Conservation (phyloP, 257 asterid genomes). For the Galeopsis tetrahit region DNA sequence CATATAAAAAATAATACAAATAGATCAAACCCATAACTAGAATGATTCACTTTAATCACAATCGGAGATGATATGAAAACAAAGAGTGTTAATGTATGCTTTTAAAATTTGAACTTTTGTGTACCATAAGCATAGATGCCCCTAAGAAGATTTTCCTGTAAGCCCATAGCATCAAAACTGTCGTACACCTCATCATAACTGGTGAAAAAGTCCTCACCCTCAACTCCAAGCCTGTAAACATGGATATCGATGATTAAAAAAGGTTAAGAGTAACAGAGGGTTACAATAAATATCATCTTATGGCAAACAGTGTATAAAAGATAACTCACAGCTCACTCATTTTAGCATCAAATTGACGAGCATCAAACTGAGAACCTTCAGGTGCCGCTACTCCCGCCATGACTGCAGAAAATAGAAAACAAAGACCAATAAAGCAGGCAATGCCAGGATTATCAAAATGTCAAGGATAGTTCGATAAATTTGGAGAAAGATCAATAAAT, state of each 20-base stretch:
- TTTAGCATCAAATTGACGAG: slow-evolving; percentile 56
- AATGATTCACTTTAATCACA: neutral
- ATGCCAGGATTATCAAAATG: neutral
- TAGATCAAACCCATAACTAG: neutral
- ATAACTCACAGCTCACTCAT: slow-evolving; percentile 58
- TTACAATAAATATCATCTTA: neutral
- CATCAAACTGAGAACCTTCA: slow-evolving; percentile 67
- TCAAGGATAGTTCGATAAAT: neutral
- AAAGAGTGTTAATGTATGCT: neutral
- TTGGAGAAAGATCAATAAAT: neutral
- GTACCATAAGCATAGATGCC: slow-evolving; percentile 72
- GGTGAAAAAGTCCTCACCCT: slow-evolving; percentile 60
- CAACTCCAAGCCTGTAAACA: slow-evolving; percentile 51
- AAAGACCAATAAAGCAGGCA: neutral
- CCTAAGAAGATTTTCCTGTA: slow-evolving; percentile 64
- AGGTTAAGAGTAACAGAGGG: neutral
- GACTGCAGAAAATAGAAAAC: slow-evolving; percentile 39
- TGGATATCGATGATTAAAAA: slow-evolving; percentile 10
- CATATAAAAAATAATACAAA: neutral
- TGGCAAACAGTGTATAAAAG: neutral
- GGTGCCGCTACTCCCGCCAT: slow-evolving; percentile 58
- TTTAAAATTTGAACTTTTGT: neutral
- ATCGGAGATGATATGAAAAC: neutral
- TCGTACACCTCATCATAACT: slow-evolving; percentile 60
- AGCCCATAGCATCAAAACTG: slow-evolving; percentile 60